phyloP scores from a whole-genome alignment of 129 eudicot species.

The Apium graveolens region DNA sequence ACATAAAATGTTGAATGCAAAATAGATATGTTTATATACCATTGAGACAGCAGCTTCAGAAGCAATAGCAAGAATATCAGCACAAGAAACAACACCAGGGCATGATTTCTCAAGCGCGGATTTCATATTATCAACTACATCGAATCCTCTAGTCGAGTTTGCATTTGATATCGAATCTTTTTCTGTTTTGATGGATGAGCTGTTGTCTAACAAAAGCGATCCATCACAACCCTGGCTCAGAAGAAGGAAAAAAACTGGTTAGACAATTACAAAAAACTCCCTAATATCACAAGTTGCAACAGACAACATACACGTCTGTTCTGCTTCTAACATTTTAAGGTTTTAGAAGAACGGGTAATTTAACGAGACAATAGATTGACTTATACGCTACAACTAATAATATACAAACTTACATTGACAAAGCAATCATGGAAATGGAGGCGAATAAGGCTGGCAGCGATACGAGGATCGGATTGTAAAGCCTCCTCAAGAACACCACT shows the following conservation, averaged over 20 bases:
- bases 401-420: constrained; percentile 25
- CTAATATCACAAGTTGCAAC: background rate
- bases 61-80: constrained; percentile 47
- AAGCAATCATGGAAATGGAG: constrained; percentile 22
- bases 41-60: constrained; percentile 34
- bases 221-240: constrained; percentile 25
- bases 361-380: no score
- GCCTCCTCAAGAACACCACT: constrained; percentile 11
- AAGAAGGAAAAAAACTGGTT: background rate
- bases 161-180: constrained; percentile 19
- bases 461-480: constrained; percentile 9
- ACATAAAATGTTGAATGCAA: background rate
- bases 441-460: constrained; percentile 24
- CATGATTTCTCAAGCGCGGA: constrained; percentile 25
- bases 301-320: no score
- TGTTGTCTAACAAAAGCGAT: constrained; percentile 22
- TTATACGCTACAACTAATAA: no score
- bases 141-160: constrained; percentile 21
- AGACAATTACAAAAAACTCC: no score
- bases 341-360: no score
- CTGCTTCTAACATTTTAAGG: no score
- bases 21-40: constrained; percentile 1
- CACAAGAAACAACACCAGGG: constrained; percentile 35
- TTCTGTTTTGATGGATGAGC: constrained; percentile 12
- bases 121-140: constrained; percentile 26